Evolutionary conservation across 2,329 filamentous ascomycete genomes (phyloP).

Genomic region (Botryotinia calthae): DNA sequence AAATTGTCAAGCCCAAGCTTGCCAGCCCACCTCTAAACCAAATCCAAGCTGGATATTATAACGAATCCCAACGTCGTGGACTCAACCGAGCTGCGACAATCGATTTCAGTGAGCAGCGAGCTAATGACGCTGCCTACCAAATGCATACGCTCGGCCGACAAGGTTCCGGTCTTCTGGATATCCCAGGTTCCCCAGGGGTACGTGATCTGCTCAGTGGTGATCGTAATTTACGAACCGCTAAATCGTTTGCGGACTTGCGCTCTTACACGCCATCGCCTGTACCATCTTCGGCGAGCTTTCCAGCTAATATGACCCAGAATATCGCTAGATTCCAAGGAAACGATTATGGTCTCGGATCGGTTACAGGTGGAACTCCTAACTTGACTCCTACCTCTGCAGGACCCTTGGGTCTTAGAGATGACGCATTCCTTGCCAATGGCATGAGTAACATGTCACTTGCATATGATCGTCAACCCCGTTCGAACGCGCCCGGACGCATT

Average conservation of each 20-base stretch:
- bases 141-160: conserved; percentile 78
- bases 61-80: conserved; percentile 76
- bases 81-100: conserved; percentile 95
- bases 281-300: conserved; percentile 84
- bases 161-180: conserved; percentile 76
- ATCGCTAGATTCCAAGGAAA: conserved; percentile 58
- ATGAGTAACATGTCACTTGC: conserved; percentile 60
- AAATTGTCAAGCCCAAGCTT: conserved; percentile 65
- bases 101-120: conserved; percentile 83
- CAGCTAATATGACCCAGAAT: conserved; percentile 62
- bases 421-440: conserved; percentile 45
- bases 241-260: conserved; percentile 93
- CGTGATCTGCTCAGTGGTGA: conserved; percentile 59
- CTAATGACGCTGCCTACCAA: conserved; percentile 61
- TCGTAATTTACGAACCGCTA: conserved; percentile 84
- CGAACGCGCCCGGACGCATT: conserved; percentile 40
- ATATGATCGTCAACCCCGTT: conserved; percentile 35
- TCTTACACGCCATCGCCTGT: conserved; percentile 94
- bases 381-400: conserved; percentile 81
- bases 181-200: conserved; percentile 73
- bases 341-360: conserved; percentile 51
- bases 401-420: conserved; percentile 39
- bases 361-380: conserved; percentile 62
- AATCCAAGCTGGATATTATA: conserved; percentile 53
- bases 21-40: conserved; percentile 40